phyloP scores from a whole-genome alignment of 1,284 basidiomycete species.

The Ustanciosporium gigantosporum region DNA sequence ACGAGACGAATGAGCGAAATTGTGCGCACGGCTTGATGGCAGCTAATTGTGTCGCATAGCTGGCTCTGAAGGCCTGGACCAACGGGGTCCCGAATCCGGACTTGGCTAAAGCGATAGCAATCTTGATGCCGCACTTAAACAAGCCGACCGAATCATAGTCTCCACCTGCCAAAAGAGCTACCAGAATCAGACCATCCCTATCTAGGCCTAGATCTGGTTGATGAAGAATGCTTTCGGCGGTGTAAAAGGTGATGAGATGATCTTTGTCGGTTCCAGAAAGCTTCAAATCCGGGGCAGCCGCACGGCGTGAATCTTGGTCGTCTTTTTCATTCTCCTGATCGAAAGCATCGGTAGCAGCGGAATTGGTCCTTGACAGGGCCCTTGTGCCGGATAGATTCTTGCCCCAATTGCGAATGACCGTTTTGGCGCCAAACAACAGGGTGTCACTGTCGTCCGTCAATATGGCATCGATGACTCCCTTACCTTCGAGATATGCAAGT shows the following conservation, averaged over 20 bases:
- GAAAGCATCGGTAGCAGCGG: conserved; percentile 11
- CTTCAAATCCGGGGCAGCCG: neutral
- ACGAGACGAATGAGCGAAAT: conserved; percentile 17
- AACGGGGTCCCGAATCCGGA: conserved; percentile 65
- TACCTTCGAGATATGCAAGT: conserved; percentile 79
- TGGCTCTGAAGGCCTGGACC: conserved; percentile 65
- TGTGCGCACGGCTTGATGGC: neutral
- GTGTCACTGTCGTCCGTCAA: conserved; percentile 92
- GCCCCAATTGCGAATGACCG: conserved; percentile 72
- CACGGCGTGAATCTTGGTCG: too few species aligned
- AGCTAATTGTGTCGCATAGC: conserved; percentile 7
- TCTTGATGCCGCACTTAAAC: conserved; percentile 51
- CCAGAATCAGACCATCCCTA: conserved; percentile 77
- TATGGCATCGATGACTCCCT: conserved; percentile 83
- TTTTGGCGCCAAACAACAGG: conserved; percentile 82
- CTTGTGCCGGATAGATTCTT: conserved; percentile 27
- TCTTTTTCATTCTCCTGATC: neutral
- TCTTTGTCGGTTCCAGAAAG: conserved; percentile 19
- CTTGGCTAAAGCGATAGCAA: conserved; percentile 63
- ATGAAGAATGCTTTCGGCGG: conserved; percentile 2
- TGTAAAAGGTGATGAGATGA: conserved; percentile 10
- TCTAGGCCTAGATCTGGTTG: conserved; percentile 63
- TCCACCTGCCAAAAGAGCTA: conserved; percentile 83
- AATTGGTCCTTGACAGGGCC: conserved; percentile 10
- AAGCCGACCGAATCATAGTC: conserved; percentile 72